Conservation (phyloP, 1,284 basidiomycete species). For the Leccinum variabile region DNA sequence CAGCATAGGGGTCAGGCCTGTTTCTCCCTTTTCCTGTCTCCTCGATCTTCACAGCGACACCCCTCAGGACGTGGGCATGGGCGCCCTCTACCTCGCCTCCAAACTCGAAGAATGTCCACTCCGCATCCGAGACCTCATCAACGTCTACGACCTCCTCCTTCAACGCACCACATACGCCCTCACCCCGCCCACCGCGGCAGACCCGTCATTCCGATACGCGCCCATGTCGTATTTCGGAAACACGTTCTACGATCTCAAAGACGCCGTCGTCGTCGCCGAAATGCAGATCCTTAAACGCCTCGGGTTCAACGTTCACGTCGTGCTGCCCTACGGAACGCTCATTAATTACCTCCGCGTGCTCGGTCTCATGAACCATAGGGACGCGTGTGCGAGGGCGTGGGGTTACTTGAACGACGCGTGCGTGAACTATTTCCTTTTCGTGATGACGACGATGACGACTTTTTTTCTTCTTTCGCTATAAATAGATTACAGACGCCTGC, state of each 20-base stretch:
- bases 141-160: constrained; percentile 86
- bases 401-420: constrained; percentile 91
- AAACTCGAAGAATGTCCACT: constrained; percentile 95
- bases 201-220: constrained; percentile 61
- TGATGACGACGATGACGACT: not conserved
- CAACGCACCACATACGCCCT: constrained; percentile 45
- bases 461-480: too few relatives aligned
- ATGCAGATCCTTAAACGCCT: constrained; percentile 97
- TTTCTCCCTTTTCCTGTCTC: constrained; percentile 1
- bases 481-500: constrained; percentile 85
- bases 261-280: constrained; percentile 89
- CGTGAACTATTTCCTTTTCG: constrained; percentile 30
- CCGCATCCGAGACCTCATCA: constrained; percentile 91
- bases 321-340: constrained; percentile 90
- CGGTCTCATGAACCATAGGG: constrained; percentile 69
- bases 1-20: constrained; percentile 72
- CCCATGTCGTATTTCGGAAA: constrained; percentile 86
- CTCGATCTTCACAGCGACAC: constrained; percentile 11
- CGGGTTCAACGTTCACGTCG: constrained; percentile 86
- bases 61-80: constrained; percentile 86
- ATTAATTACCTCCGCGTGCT: constrained; percentile 95
- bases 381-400: constrained; percentile 81
- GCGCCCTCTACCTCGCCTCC: constrained; percentile 90
- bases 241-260: constrained; percentile 85
- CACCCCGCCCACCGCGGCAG: constrained; percentile 26